phyloP scores from a whole-genome alignment of 2,329 filamentous ascomycete genomes.

The Aspergillus sp. region DNA sequence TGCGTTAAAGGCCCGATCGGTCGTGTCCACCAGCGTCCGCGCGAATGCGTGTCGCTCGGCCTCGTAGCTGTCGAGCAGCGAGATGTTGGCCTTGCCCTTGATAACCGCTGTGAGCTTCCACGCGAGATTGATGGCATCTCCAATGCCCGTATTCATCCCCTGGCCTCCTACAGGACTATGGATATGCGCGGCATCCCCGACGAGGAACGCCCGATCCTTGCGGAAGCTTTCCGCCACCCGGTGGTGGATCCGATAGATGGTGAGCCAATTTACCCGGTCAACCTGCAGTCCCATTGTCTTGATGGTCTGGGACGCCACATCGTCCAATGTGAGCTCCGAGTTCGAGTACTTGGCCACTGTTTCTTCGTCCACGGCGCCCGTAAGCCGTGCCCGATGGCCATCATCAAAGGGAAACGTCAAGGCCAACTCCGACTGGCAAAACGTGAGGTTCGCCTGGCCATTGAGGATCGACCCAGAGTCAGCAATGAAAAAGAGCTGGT shows the following conservation, averaged over 20 bases:
- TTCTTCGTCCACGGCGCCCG: slow-evolving; percentile 16
- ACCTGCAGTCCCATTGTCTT: slow-evolving; percentile 16
- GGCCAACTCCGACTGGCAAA: slow-evolving; percentile 30
- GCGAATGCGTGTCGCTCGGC: slow-evolving; percentile 43
- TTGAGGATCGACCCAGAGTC: slow-evolving; percentile 29
- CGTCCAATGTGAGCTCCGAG: slow-evolving; percentile 22
- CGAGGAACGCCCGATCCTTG: slow-evolving; percentile 45
- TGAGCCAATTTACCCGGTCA: slow-evolving; percentile 32
- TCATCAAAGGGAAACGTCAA: slow-evolving; percentile 24
- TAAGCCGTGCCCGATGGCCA: slow-evolving; percentile 15
- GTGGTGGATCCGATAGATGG: slow-evolving; percentile 41
- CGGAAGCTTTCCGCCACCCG: slow-evolving; percentile 37
- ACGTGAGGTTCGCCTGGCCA: slow-evolving; percentile 25
- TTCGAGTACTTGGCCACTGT: slow-evolving; percentile 6
- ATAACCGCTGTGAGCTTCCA: slow-evolving; percentile 48
- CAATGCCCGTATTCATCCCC: slow-evolving; percentile 51
- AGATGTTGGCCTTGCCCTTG: slow-evolving; percentile 27
- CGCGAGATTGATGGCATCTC: slow-evolving; percentile 47
- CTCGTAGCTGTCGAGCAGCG: slow-evolving; percentile 43
- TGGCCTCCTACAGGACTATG: slow-evolving; percentile 50
- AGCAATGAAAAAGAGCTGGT: slow-evolving; percentile 39
- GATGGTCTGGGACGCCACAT: slow-evolving; percentile 18
- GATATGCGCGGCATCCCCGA: slow-evolving; percentile 51
- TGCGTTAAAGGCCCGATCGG: slow-evolving; percentile 37
- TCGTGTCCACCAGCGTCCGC: slow-evolving; percentile 33